Evolutionary conservation across 2,329 filamentous ascomycete species (phyloP).

Genomic region (Scopulariopsis brevicaulis): DNA sequence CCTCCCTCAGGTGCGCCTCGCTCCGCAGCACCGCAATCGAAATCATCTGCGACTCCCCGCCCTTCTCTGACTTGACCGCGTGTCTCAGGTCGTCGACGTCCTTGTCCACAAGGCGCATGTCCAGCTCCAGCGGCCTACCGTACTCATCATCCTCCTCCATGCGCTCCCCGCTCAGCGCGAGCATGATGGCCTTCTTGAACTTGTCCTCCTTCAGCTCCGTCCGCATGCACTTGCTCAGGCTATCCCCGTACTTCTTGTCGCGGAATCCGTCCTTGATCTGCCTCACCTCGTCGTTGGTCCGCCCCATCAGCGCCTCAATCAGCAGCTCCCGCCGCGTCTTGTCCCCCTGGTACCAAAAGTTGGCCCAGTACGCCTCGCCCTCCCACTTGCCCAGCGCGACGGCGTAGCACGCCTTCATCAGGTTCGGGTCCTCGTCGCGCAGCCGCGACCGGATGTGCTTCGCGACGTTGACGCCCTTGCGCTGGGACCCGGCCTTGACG

Average conservation of each 20-base stretch:
- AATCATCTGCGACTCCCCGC: conserved; percentile 82
- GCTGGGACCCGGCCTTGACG: conserved; percentile 64
- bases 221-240: conserved; percentile 74
- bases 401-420: conserved; percentile 87
- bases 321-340: conserved; percentile 76
- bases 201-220: conserved; percentile 92
- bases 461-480: conserved; percentile 71
- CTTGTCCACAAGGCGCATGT: conserved; percentile 49
- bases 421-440: conserved; percentile 60
- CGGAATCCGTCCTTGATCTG: conserved; percentile 80
- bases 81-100: conserved; percentile 64
- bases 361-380: conserved; percentile 93
- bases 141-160: conserved; percentile 70
- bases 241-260: conserved; percentile 85
- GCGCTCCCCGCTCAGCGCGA: conserved; percentile 69
- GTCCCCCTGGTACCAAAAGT: conserved; percentile 92
- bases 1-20: conserved; percentile 70
- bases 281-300: conserved; percentile 75
- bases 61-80: conserved; percentile 60
- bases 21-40: conserved; percentile 70
- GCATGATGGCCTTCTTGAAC: conserved; percentile 78
- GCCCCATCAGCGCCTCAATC: conserved; percentile 87
- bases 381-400: conserved; percentile 86
- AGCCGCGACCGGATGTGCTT: conserved; percentile 72
- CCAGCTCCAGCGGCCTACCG: conserved; percentile 44